A percentile compares a stretch with the other conserved stretches of the same genome.
Evolutionary conservation across 768 basidiomycete genomes (phyloP).

Genomic region (Suillus decipiens): DNA sequence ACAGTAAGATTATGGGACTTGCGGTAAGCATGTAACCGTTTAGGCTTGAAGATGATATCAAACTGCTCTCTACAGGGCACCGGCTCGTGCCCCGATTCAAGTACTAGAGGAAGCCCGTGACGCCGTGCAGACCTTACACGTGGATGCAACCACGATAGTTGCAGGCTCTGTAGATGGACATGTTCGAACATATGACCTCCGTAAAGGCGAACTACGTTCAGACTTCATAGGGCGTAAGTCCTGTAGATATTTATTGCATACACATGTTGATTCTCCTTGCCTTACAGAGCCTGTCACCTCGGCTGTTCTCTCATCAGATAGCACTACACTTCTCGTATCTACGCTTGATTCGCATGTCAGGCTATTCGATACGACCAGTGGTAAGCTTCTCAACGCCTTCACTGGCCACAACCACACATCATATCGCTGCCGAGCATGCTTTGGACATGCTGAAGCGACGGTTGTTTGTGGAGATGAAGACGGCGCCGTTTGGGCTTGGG

Average conservation of each 20-base stretch:
- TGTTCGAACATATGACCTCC: slow-evolving; percentile 91
- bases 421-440: slow-evolving; percentile 81
- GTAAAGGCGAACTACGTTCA: slow-evolving; percentile 85
- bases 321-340: slow-evolving; percentile 77
- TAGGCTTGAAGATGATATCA: neutral
- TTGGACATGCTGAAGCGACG: slow-evolving; percentile 79
- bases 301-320: slow-evolving; percentile 76
- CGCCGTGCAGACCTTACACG: slow-evolving; percentile 76
- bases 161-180: slow-evolving; percentile 91
- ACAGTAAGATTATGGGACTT: slow-evolving; percentile 93
- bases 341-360: slow-evolving; percentile 85
- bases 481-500: slow-evolving; percentile 91
- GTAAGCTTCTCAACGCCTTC: slow-evolving; percentile 85
- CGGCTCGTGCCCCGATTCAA: slow-evolving; percentile 86
- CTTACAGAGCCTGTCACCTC: slow-evolving; percentile 81
- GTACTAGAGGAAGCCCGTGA: slow-evolving; percentile 87
- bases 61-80: slow-evolving; percentile 48
- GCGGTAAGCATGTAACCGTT: slow-evolving; percentile 48
- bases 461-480: slow-evolving; percentile 90
- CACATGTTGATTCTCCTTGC: neutral
- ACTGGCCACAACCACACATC: slow-evolving; percentile 70
- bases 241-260: neutral
- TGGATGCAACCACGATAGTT: slow-evolving; percentile 65
- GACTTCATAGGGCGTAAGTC: slow-evolving; percentile 90
- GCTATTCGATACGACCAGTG: slow-evolving; percentile 81